Evolutionary conservation across 768 basidiomycete genomes (phyloP).

Genomic region (Boletus edulis): DNA sequence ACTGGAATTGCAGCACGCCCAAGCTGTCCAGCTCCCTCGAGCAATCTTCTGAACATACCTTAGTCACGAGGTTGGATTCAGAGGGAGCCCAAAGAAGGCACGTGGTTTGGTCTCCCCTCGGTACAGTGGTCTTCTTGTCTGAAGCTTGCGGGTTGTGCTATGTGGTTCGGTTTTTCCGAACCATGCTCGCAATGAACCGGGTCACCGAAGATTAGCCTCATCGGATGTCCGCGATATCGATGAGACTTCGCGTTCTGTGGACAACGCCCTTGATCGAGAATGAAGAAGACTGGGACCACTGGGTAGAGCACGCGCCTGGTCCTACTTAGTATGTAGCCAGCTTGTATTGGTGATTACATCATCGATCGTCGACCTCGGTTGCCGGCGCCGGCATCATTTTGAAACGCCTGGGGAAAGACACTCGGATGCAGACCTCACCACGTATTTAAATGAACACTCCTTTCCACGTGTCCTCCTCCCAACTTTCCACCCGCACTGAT

Average conservation of each 20-base stretch:
- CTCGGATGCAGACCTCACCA: neutral
- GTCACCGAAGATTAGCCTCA: slow-evolving; percentile 77
- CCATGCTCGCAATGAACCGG: slow-evolving; percentile 98
- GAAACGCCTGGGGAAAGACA: no score
- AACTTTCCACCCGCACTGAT: slow-evolving; percentile 34
- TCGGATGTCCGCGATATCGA: slow-evolving; percentile 72
- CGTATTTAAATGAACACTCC: neutral
- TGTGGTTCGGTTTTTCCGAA: slow-evolving; percentile 83
- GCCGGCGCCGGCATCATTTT: no score
- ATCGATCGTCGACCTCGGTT: no score
- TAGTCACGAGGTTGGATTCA: neutral
- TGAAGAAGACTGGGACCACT: slow-evolving; percentile 41
- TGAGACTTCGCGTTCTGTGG: slow-evolving; percentile 75
- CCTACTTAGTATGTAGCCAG: no score
- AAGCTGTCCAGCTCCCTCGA: no score
- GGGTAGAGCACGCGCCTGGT: neutral
- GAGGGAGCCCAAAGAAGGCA: slow-evolving; percentile 35
- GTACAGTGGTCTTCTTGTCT: slow-evolving; percentile 91
- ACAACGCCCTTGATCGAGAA: slow-evolving; percentile 41
- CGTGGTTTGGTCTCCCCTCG: no score
- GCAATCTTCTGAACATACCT: neutral
- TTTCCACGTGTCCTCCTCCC: neutral
- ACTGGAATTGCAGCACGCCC: no score
- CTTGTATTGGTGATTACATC: slow-evolving; percentile 19
- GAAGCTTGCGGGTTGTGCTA: slow-evolving; percentile 66